Evolutionary conservation across 805 yeast species (phyloP).

Genomic region (Starmerella asiatica): DNA sequence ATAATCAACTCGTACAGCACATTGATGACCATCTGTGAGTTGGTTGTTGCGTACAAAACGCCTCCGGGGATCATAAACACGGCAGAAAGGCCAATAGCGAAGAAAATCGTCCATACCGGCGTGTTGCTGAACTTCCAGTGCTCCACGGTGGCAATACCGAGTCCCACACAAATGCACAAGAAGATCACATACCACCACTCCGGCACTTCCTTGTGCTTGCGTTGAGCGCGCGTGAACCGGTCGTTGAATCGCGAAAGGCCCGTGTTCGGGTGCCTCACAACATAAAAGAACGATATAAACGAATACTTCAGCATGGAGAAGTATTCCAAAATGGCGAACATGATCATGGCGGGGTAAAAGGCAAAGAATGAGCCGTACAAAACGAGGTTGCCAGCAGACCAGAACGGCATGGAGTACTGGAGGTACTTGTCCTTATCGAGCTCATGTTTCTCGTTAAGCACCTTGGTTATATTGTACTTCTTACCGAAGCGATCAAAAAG

Average conservation of each 20-base stretch:
- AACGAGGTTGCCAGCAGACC: constrained; percentile 46
- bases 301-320: constrained; percentile 4
- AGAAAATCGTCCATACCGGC: constrained; percentile 34
- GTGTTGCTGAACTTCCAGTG: constrained; percentile 30
- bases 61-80: constrained; percentile 41
- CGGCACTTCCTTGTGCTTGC: constrained; percentile 49
- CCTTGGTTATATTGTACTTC: constrained; percentile 32
- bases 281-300: constrained; percentile 4
- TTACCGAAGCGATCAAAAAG: constrained; percentile 33
- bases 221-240: constrained; percentile 48
- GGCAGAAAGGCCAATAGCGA: constrained; percentile 39
- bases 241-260: constrained; percentile 31
- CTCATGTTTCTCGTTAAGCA: constrained; percentile 34
- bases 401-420: constrained; percentile 49
- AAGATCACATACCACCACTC: constrained; percentile 54
- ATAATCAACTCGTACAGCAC: constrained; percentile 39
- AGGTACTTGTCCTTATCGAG: constrained; percentile 37
- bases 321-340: constrained; percentile 37
- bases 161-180: constrained; percentile 32
- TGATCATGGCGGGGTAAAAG: constrained; percentile 41
- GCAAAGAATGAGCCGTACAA: constrained; percentile 44
- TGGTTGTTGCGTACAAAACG: constrained; percentile 37
- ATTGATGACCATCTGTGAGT: constrained; percentile 37
- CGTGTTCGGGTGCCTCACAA: constrained; percentile 18
- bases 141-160: constrained; percentile 36